Percentiles rank a stretch among this genome's conserved stretches.
Conservation (phyloP, 805 yeast genomes). For the Sugiyamaella lignohabitans region DNA sequence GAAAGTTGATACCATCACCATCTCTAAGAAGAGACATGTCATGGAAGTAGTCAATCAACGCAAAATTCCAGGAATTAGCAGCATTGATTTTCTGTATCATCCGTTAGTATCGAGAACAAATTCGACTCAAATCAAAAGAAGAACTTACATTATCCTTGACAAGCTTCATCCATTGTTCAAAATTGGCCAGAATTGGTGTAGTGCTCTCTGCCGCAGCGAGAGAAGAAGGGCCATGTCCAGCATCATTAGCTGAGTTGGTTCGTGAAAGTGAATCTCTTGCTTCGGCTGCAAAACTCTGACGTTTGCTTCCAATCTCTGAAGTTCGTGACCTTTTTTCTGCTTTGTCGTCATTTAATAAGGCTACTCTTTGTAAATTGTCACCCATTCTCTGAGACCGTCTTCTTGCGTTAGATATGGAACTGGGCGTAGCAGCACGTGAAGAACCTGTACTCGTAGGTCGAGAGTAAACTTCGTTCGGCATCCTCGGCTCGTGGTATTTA, state of each 20-base stretch:
- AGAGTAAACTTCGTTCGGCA: too few relatives aligned
- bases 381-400: conserved; percentile 6
- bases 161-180: conserved; percentile 76
- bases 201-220: conserved; percentile 2
- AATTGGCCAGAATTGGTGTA: conserved; percentile 35
- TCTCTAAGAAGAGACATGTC: conserved; percentile 70
- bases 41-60: conserved; percentile 84
- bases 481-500: too few relatives aligned
- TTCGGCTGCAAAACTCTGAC: conserved; percentile 16
- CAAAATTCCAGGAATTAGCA: conserved; percentile 84
- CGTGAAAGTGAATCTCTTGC: conserved; percentile 14
- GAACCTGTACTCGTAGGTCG: too few relatives aligned
- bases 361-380: conserved; percentile 10
- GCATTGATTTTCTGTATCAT: conserved; percentile 64
- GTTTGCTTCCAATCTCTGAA: conserved; percentile 9
- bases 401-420: too few relatives aligned
- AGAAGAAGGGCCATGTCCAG: conserved; percentile 3
- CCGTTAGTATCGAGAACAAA: conserved; percentile 13
- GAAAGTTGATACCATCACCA: conserved; percentile 78
- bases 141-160: conserved; percentile 55
- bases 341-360: conserved; percentile 24
- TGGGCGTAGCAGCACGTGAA: too few relatives aligned
- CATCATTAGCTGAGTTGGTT: too few relatives aligned
- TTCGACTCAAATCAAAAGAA: conserved; percentile 14
- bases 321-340: conserved; percentile 21